Evolutionary conservation across 202 grass and related monocot genomes (phyloP), one percentile per base, ranked within the genome.

Genomic region (Bolboschoenoplectus hybrid): DNA sequence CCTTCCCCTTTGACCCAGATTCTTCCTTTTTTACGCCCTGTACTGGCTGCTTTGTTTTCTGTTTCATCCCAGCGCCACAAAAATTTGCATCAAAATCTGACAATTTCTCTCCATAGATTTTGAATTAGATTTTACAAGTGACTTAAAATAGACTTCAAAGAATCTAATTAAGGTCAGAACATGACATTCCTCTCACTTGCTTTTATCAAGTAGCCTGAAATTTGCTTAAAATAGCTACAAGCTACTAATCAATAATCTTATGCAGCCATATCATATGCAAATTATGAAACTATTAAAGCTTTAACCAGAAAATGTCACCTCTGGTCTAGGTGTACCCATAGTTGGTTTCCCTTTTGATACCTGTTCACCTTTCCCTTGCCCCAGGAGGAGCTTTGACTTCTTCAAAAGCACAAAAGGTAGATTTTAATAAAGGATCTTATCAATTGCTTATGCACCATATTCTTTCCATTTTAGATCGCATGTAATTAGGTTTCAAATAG

Each of bases 31-130:
- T 80, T 36, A 80, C 20, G 7, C 57, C 44, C 16, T 11, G 61
- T 56, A 68, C 64, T 43, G 75, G 85, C 26, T 69, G 61, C 63
- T 83, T 83, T 67, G 10, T 4, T 83, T 83, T 83, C 81, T 83
- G 55, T 83, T 83, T 83, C 62, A 83, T 83, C 12, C 57, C 81
- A 67, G 67, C 17, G 40, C 10, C 61, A 39, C 43, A 83, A 67
- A 67, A 67, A 38, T 35, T 39, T 35, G 6, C 9, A 63, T 83
- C 63, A 83, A 43, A 66, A 82, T 67, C 62, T 34, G 7, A 66
- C 5, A 67, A 66, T 44, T 63, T 81, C 41, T 67, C 34, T 79
- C 52, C 40, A n/a, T 55, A 79, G 12, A 60, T n/a, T 57, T 77
- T 78, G 74, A 58, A 40, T 74, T 78, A 39, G 11, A 78, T 78